Evolutionary conservation across 371 early-diverging fungal species (phyloP), one percentile per base, ranked within the genome.

Genomic region (Pancytospora epiphaga): DNA sequence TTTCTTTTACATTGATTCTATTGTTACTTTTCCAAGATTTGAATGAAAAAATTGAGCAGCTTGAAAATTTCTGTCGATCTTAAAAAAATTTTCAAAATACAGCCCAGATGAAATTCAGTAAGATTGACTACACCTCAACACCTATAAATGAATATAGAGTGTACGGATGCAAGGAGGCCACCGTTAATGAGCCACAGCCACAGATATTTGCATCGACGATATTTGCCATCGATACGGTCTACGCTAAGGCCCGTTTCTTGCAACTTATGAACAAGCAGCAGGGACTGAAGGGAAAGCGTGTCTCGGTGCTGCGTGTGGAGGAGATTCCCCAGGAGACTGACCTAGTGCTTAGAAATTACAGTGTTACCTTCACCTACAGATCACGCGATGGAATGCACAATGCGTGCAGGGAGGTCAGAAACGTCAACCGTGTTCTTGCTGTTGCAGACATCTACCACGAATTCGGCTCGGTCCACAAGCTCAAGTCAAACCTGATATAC

Each of bases 341-440:
- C 74, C 82, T 85, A 62, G 85, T 85, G 80, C 89, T 94, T 84
- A 96, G 95, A 89, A 96, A 93, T 89, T 98, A 87, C 83, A 95
- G 95, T 78, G 90, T 98, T 86, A 92, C 90, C 90, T 88, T 95
- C 78, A 91, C 93, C 78, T 98, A 95, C 87, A 91, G 94, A 85
- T 92, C 94, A 70, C 92, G 93, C 84, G 93, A 91, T 64, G 94
- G 94, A 75, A 91, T 93, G 72, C 94, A 95, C 89, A 96, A 96
- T 89, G 94, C 96, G 91, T 95, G 95, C 89, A 98, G 95, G 89
- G 98, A 98, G 87, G 93, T 94, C 90, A 90, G 98, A 81, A 94
- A 91, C 81, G 83, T 94, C 83, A 84, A 87, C 81, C 89, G 95
- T 81, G 83, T 85, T 54, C 92, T 87, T 73, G 98, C 96, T 66